These are phyloP conservation scores for Dioscorea dumetorum DNA, from an alignment of 106 monocot species.

Conservation along the genomic window DNA sequence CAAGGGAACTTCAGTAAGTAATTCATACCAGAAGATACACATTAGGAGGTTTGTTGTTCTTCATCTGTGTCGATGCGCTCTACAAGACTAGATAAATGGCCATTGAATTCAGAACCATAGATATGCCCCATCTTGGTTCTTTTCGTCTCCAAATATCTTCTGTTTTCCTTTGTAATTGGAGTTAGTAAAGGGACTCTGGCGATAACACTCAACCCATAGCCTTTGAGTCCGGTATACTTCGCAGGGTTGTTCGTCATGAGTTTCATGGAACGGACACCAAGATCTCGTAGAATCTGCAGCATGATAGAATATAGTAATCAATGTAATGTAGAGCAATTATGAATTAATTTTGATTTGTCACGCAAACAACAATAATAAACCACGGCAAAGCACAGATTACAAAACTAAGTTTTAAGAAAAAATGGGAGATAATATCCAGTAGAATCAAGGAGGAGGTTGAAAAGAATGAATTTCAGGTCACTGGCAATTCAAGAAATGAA, in stretches of 20 bases:
- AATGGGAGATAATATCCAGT: background rate
- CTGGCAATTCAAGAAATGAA: too few species aligned
- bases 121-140: constrained; percentile 56
- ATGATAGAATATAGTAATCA: background rate
- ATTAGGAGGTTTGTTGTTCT: background rate
- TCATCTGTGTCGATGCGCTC: background rate
- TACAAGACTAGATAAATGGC: background rate
- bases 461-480: background rate
- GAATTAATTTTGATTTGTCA: background rate
- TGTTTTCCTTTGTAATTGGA: constrained; percentile 55
- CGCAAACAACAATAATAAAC: background rate
- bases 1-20: too few species aligned
- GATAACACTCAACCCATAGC: constrained; percentile 42
- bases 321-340: background rate
- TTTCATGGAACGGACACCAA: constrained; percentile 50
- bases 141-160: constrained; percentile 54
- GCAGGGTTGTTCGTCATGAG: constrained; percentile 59
- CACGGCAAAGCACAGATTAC: background rate
- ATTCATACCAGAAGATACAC: too few species aligned
- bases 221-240: constrained; percentile 53
- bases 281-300: constrained; percentile 48
- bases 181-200: constrained; percentile 37
- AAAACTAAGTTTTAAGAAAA: background rate
- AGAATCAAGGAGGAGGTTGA: background rate
- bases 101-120: constrained; percentile 32